Conservation (phyloP, 345 rosid species). For the Cardiospermum halicacabum region DNA sequence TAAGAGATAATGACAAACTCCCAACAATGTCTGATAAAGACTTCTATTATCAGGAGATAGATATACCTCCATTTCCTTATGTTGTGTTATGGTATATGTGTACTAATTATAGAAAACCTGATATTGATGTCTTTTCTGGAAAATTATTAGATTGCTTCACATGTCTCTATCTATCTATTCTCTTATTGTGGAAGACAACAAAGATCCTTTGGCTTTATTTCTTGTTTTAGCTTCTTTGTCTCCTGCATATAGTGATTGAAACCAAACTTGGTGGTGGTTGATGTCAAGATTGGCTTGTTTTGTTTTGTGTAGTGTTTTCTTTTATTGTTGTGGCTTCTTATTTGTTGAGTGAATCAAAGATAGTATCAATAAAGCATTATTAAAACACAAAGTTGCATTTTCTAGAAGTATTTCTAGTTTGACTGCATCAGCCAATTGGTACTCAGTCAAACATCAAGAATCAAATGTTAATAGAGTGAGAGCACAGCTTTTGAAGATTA, state of each 20-base stretch:
- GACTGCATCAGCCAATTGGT: neutral
- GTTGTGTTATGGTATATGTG: too few relatives aligned
- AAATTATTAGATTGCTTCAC: neutral
- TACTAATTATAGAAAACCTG: neutral
- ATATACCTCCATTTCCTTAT: neutral
- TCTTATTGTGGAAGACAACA: neutral
- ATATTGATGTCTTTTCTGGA: neutral
- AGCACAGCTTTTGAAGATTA: neutral
- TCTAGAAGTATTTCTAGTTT: neutral
- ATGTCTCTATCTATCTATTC: neutral
- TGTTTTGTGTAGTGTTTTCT: neutral
- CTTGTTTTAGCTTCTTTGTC: neutral
- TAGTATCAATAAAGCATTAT: neutral
- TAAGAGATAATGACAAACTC: conserved; percentile 8
- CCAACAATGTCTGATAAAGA: neutral
- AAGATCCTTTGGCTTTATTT: neutral
- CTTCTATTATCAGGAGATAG: neutral
- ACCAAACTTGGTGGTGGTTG: neutral
- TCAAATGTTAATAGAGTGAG: neutral
- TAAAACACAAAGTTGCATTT: neutral
- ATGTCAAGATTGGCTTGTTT: neutral
- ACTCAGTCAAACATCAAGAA: neutral
- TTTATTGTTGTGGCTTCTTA: neutral
- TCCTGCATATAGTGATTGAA: too few relatives aligned
- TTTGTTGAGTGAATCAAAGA: neutral